Evolutionary conservation across 257 asterid genomes (phyloP).

Genomic region (Vinca minor): DNA sequence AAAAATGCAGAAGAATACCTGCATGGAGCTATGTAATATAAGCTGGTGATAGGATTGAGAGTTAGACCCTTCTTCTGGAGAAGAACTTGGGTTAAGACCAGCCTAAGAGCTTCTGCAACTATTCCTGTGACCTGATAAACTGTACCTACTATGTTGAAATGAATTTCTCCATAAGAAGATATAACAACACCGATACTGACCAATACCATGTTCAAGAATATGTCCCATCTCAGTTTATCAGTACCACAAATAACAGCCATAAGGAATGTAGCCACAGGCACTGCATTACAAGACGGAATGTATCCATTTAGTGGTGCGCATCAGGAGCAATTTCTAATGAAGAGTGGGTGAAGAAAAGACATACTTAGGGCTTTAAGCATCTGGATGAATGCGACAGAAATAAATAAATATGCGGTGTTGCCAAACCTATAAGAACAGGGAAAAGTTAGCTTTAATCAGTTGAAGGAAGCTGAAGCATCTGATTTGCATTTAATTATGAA

Average conservation of each 20-base stretch:
- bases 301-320: conserved; percentile 20
- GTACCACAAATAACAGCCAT: conserved; percentile 95
- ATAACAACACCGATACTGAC: conserved; percentile 92
- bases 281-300: conserved; percentile 38
- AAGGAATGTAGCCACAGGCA: conserved; percentile 96
- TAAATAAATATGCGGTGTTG: conserved; percentile 89
- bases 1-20: conserved; percentile 45
- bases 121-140: conserved; percentile 97
- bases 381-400: conserved; percentile 99
- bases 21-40: conserved; percentile 99
- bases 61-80: conserved; percentile 92
- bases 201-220: conserved; percentile 82
- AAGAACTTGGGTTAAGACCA: conserved; percentile 95
- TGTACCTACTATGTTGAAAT: conserved; percentile 91
- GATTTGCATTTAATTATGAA: neutral
- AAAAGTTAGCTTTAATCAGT: conserved; percentile 4
- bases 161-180: conserved; percentile 95
- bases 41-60: conserved; percentile 89
- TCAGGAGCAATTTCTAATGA: conserved; percentile 5
- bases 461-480: neutral
- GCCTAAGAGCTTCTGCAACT: conserved; percentile 92
- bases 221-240: conserved; percentile 79
- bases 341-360: conserved; percentile 15
- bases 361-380: conserved; percentile 99
- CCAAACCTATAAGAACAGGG: conserved; percentile 77